These are phyloP conservation scores for Zymoseptoria passerinii DNA, from an alignment of 2,329 filamentous ascomycete genomes.

Conservation along the genomic window DNA sequence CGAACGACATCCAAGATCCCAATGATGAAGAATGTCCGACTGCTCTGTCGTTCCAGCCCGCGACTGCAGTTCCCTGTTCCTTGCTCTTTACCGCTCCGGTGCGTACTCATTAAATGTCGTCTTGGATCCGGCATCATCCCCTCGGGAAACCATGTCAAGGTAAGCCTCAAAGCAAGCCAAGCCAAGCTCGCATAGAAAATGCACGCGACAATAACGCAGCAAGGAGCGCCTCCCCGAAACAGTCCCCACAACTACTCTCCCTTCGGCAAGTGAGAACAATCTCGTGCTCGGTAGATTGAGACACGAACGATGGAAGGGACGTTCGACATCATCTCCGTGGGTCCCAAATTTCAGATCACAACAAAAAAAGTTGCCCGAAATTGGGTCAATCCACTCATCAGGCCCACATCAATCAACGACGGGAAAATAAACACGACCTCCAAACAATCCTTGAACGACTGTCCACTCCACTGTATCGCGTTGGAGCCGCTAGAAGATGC, in stretches of 20 bases:
- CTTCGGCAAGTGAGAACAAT: not conserved
- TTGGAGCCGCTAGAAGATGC: not conserved
- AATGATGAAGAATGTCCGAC: no score
- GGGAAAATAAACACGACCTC: not conserved
- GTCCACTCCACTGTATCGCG: not conserved
- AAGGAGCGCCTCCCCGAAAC: not conserved
- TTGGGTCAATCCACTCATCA: not conserved
- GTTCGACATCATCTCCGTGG: not conserved
- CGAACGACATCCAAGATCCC: no score
- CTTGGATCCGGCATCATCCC: not conserved
- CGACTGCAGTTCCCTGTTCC: not conserved
- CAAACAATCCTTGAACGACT: not conserved
- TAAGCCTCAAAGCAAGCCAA: not conserved
- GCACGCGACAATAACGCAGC: not conserved
- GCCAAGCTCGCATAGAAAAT: not conserved
- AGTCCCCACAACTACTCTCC: not conserved
- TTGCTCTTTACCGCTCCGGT: not conserved
- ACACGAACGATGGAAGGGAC: not conserved
- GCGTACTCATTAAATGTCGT: not conserved
- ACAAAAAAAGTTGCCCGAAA: not conserved
- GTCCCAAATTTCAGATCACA: not conserved
- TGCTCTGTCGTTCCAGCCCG: conserved; percentile 2
- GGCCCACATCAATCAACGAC: not conserved
- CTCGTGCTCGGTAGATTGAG: not conserved
- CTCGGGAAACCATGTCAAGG: not conserved